These are phyloP conservation scores for Hypoxylon trugodes DNA, from an alignment of 495 filamentous ascomycete genomes.

Conservation along the genomic window DNA sequence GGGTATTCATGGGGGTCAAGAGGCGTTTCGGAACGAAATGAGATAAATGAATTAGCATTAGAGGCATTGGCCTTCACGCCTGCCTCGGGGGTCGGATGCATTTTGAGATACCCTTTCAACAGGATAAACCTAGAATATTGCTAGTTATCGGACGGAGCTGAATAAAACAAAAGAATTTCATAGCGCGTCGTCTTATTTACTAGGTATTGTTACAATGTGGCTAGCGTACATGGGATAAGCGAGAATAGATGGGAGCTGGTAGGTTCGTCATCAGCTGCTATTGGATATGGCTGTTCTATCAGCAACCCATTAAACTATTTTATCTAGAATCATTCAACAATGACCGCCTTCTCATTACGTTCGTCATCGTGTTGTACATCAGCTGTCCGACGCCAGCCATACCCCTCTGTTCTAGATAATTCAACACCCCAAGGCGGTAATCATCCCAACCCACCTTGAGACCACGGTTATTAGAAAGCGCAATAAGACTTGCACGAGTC, in stretches of 20 bases:
- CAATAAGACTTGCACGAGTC: slow-evolving; percentile 69
- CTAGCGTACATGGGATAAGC: no score
- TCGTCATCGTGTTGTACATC: slow-evolving; percentile 87
- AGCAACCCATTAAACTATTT: not conserved
- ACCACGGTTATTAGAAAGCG: slow-evolving; percentile 73
- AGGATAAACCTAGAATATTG: slow-evolving; percentile 31
- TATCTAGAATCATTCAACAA: slow-evolving; percentile 12
- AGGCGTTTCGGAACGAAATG: slow-evolving; percentile 32
- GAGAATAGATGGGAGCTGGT: no score
- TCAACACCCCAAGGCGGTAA: slow-evolving; percentile 77
- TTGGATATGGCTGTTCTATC: no score
- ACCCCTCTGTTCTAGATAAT: slow-evolving; percentile 71
- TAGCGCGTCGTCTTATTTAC: not conserved
- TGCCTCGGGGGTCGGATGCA: not conserved
- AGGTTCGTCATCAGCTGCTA: no score
- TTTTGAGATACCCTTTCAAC: slow-evolving; percentile 48
- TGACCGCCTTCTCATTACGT: slow-evolving; percentile 59
- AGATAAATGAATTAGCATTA: slow-evolving; percentile 5
- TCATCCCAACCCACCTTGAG: slow-evolving; percentile 73
- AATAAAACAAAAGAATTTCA: not conserved
- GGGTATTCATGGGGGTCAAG: not conserved
- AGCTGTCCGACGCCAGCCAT: slow-evolving; percentile 72
- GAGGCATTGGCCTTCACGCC: not conserved
- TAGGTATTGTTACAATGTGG: not conserved
- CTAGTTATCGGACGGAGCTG: not conserved